Base-by-base conservation (phyloP, 73 alveolate species). In the Paramecium tetraurelia region DNA sequence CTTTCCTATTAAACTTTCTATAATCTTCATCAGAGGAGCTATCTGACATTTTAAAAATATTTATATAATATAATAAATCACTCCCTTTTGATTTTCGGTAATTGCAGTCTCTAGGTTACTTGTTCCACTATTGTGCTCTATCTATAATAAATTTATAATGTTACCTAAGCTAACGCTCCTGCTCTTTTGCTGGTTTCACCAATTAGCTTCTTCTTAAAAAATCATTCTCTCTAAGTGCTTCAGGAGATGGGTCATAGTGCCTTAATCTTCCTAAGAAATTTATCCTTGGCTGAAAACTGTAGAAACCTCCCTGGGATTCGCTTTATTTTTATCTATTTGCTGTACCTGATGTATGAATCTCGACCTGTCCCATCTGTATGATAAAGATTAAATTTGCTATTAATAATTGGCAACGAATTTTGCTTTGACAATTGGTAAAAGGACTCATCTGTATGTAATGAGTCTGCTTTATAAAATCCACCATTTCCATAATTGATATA, bases 331-430 rank as follows among this genome's bases (percentile, higher is more conserved):
- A 24, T 21, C 1, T 12, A 24, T 44, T 27, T 43, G 11, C 14
- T 9, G 0, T 80, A 80, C 90, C 44, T 44, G 7, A 89, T 89
- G 75, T 89, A 89, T 18, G 85, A 40, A 27, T 89, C 94, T 35
- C 94, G 48, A 10, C 94, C 94, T 7, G 94, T 44, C 7, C 94
- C 94, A 89, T 89, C 94, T 21, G 89, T 70, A 29, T 89, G 94
- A 38, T 89, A 89, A 31, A 70, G 84, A 18, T 70, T 83, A 71
- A 89, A 44, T 89, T 89, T 89, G 40, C 63, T 59, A n/a, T 72
- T 72, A 59, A 89, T 59, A 5, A 76, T 44, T 11, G 94, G 94
- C 41, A 89, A 53, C 9, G 94, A 89, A 14, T 41, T 24, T 5
- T 80, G 29, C 6, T 24, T 41, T 11, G 40, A 22, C 43, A 80